Evolutionary conservation across 108 stramenopile species (phyloP).

Genomic region (Epithemia pelagica): DNA sequence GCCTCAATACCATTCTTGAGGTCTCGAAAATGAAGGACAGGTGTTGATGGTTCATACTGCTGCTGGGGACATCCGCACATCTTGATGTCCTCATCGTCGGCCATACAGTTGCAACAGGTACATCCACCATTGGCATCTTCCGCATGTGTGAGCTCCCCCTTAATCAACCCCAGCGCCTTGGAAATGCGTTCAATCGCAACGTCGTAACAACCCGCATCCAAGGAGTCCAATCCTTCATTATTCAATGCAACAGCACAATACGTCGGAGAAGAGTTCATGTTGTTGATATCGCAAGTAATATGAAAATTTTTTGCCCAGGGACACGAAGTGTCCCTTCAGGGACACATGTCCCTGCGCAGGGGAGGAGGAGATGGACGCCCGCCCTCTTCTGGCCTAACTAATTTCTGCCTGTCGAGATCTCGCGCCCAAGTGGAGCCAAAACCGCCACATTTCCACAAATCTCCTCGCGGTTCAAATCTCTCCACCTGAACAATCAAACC

Average conservation of each 20-base stretch:
- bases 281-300: too few species aligned
- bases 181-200: background rate
- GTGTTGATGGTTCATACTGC: background rate
- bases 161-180: background rate
- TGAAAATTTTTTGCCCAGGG: too few species aligned
- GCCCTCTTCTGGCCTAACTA: too few species aligned
- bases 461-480: too few species aligned
- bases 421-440: too few species aligned
- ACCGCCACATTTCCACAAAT: too few species aligned
- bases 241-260: background rate
- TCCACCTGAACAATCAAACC: too few species aligned
- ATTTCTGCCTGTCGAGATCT: too few species aligned
- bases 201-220: background rate
- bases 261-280: background rate
- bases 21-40: background rate
- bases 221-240: background rate
- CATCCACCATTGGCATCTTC: background rate
- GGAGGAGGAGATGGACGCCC: too few species aligned
- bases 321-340: too few species aligned
- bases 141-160: background rate
- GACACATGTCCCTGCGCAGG: too few species aligned
- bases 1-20: background rate
- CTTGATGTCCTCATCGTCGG: background rate
- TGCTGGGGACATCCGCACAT: background rate
- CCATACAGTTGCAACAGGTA: background rate